phyloP scores from a whole-genome alignment of 148 eudicot genomes.

The Vaccinium darrowii region DNA sequence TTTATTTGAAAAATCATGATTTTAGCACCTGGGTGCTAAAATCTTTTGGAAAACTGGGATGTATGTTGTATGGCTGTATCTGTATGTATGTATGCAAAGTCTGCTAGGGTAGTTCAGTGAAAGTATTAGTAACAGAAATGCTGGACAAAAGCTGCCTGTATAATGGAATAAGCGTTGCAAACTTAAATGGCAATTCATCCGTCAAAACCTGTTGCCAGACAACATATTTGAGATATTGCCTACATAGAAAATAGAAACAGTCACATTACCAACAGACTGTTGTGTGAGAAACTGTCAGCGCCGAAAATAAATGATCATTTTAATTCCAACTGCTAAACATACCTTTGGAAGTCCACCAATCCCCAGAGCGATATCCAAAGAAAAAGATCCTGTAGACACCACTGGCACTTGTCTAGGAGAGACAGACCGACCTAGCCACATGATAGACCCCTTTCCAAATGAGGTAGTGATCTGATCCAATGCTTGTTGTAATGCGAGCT shows the following conservation, averaged over 20 bases:
- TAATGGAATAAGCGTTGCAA: not conserved
- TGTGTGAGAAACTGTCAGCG: not conserved
- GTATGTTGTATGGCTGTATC: too few species aligned
- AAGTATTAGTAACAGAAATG: not conserved
- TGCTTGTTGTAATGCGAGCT: slow-evolving; percentile 76
- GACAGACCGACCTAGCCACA: slow-evolving; percentile 87
- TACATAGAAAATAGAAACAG: not conserved
- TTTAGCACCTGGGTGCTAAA: too few species aligned
- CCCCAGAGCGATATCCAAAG: slow-evolving; percentile 85
- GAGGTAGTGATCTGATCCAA: slow-evolving; percentile 80
- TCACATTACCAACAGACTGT: not conserved
- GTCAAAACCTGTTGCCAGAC: not conserved
- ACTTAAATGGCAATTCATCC: slow-evolving; percentile 1
- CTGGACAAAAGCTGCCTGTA: not conserved
- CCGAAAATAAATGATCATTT: not conserved
- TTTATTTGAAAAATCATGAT: too few species aligned
- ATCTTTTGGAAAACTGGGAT: too few species aligned
- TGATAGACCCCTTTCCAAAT: slow-evolving; percentile 92
- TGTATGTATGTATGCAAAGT: not conserved
- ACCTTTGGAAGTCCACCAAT: slow-evolving; percentile 98
- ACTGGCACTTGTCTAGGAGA: slow-evolving; percentile 71
- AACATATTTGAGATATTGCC: not conserved
- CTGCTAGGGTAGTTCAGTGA: not conserved
- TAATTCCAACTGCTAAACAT: slow-evolving; percentile 20
- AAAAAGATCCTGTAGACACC: slow-evolving; percentile 87